Base-by-base conservation (phyloP, 495 filamentous ascomycete genomes). In the Xeromyces bisporus region DNA sequence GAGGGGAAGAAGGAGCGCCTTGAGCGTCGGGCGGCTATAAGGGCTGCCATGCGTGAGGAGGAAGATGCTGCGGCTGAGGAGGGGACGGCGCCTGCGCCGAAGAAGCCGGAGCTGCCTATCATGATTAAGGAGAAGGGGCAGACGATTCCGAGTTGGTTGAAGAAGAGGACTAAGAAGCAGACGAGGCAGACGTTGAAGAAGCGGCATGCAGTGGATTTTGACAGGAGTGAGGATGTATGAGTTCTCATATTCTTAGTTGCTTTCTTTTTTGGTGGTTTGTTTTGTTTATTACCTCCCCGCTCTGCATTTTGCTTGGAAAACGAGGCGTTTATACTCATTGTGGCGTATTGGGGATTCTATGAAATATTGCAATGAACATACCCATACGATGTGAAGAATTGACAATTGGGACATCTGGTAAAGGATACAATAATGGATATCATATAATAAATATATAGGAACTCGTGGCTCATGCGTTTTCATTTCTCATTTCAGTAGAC, bases 1-100 rank as follows among this genome's bases (percentile, higher is more conserved):
- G 58, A 65, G 11, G 66, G 66, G 18, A 71, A 56, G 28, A 67
- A 65, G 50, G 46, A 67, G 23, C 45, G 57, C 18, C 28, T 56
- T 9, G 49, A 48, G 26, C 53, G 56, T 14, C 54, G 53, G 6
- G 53, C 54, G 25, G 49, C 44, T 21, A 36, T 30, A 14, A 53
- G 49, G 37, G 53, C 28, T 11, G 44, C 44, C 16, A 41, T 48
- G 27, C 47, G 41, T 15, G 43, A 44, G 23, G 41, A 45, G 24
- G 28, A 44, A 29, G 40, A 36, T 3, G 41, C 33, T 7, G 29
- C 36, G 14, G 34, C 37, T 18, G 31, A 45, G 31, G 41, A 51
- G 6, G 37, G 30, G 9, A 13, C 16, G 29, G 11, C 16, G 7
- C 4, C 16, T 10, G 14, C 13, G 7, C 7, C 7, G 9, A 10